phyloP scores from a whole-genome alignment of 176 grass and related monocot species.

The Canna indica region DNA sequence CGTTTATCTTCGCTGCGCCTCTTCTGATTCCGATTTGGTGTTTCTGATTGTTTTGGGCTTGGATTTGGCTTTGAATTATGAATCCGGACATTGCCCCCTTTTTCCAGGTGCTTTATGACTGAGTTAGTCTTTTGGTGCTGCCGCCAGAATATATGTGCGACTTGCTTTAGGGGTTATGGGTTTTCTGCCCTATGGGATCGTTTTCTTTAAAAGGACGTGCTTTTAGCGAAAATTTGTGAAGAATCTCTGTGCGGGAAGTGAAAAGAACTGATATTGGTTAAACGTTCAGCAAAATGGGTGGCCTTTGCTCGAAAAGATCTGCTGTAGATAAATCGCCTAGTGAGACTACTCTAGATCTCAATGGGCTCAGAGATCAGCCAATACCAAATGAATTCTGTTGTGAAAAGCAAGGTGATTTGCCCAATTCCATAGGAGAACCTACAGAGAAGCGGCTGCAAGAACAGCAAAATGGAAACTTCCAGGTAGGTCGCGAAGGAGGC shows the following conservation, averaged over 20 bases:
- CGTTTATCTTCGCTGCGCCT: neutral
- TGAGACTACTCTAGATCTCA: constrained; percentile 41
- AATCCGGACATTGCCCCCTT: neutral
- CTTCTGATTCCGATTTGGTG: neutral
- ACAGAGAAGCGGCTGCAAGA: constrained; percentile 35
- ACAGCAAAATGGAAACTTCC: constrained; percentile 16
- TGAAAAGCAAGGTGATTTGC: constrained; percentile 19
- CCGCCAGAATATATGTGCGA: no score
- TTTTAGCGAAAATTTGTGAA: neutral
- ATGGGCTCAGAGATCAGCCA: constrained; percentile 34
- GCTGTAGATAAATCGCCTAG: constrained; percentile 89
- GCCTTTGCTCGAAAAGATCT: constrained; percentile 70
- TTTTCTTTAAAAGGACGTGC: neutral
- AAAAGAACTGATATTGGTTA: constrained; percentile 18
- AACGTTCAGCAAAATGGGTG: constrained; percentile 47
- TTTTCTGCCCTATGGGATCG: neutral
- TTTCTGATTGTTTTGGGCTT: neutral
- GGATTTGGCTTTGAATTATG: neutral
- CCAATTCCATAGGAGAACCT: neutral
- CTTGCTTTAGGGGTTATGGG: neutral
- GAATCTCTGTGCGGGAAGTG: neutral
- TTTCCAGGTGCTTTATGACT: neutral
- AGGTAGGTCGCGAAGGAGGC: constrained; percentile 13
- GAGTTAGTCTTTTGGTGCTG: neutral
- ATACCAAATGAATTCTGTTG: neutral